phyloP scores from a whole-genome alignment of 2,329 filamentous ascomycete genomes.

The Capronia coronata region DNA sequence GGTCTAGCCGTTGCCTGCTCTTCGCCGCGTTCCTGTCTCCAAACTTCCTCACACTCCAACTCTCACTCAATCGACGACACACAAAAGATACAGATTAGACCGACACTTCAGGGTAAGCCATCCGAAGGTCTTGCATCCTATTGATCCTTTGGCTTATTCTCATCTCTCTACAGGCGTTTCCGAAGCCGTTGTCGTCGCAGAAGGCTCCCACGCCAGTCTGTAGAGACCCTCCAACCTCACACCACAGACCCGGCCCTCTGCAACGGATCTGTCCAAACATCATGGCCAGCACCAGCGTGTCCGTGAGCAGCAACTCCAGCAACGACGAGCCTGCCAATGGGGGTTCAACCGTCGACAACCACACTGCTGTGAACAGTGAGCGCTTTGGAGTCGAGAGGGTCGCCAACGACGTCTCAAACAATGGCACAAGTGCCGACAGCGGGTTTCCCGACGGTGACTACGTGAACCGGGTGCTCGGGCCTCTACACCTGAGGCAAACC shows the following conservation, averaged over 20 bases:
- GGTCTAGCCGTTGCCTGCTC: background rate
- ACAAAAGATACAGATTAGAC: background rate
- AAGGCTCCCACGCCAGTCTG: background rate
- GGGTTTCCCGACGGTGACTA: conserved; percentile 5
- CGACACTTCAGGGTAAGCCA: background rate
- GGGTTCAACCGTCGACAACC: background rate
- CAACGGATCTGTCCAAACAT: background rate
- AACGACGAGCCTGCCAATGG: background rate
- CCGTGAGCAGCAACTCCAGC: background rate
- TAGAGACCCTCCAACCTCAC: background rate
- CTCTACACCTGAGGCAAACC: background rate
- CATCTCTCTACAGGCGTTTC: no score
- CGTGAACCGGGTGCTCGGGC: background rate
- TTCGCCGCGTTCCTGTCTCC: background rate
- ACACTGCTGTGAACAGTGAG: no score
- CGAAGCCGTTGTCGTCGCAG: background rate
- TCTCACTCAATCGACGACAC: background rate
- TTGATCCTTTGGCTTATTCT: background rate
- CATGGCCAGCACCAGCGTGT: background rate
- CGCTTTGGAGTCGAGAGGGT: background rate
- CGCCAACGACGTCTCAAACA: background rate
- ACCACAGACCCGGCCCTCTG: background rate
- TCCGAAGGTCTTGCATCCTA: background rate
- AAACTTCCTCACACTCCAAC: background rate
- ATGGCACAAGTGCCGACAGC: background rate